Evolutionary conservation across 2,329 filamentous ascomycete species (phyloP).

Genomic region (Hirsutella thompsonii): DNA sequence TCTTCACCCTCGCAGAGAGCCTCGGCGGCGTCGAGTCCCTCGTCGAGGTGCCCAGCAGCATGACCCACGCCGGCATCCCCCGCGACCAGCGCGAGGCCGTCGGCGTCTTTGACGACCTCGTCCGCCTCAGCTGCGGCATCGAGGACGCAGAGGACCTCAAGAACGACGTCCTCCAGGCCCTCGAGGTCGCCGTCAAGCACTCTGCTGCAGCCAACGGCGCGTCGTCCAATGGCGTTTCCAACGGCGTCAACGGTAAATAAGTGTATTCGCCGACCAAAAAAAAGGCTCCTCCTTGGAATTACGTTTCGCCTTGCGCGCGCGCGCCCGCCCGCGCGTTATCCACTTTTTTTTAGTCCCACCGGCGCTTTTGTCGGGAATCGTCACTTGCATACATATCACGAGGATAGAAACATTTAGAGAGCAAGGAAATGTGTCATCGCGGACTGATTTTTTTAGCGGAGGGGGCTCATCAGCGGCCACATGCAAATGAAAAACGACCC

Average conservation of each 20-base stretch:
- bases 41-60: slow-evolving; percentile 82
- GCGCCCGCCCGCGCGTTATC: neutral
- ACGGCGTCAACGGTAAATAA: slow-evolving; percentile 16
- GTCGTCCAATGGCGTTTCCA: slow-evolving; percentile 10
- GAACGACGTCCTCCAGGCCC: slow-evolving; percentile 67
- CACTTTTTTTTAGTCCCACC: neutral
- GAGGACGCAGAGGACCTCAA: slow-evolving; percentile 81
- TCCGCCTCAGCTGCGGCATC: slow-evolving; percentile 85
- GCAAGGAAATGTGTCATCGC: neutral
- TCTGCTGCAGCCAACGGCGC: slow-evolving; percentile 8
- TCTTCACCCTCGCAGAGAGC: slow-evolving; percentile 90
- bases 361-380: neutral
- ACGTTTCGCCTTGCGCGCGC: too few relatives aligned
- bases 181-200: slow-evolving; percentile 54
- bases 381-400: neutral
- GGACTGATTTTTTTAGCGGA: neutral
- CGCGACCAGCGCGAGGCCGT: slow-evolving; percentile 80
- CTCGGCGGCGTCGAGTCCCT: slow-evolving; percentile 87
- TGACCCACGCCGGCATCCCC: slow-evolving; percentile 96
- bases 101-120: slow-evolving; percentile 88
- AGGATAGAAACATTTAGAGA: slow-evolving; percentile 3
- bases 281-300: too few relatives aligned
- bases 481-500: too few relatives aligned
- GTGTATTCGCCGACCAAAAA: too few relatives aligned
- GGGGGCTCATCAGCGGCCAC: neutral